Conservation (phyloP, 1,139 yeast species). For the Maudiozyma humilis region DNA sequence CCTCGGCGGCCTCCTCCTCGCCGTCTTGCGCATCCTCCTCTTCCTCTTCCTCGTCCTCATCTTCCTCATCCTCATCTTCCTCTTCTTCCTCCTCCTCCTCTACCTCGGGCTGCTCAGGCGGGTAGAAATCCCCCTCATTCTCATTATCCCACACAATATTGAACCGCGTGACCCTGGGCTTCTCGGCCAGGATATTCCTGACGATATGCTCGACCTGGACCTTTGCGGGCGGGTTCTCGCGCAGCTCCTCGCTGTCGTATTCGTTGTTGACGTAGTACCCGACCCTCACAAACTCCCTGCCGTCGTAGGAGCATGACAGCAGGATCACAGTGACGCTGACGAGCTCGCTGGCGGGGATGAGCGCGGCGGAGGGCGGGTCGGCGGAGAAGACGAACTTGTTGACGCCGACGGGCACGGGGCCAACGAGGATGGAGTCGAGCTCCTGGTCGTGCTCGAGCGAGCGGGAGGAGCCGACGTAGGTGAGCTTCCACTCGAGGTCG, state of each 20-base stretch:
- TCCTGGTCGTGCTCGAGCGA: conserved; percentile 95
- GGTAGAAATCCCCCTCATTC: conserved; percentile 58
- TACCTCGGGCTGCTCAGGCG: conserved; percentile 63
- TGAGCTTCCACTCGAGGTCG: conserved; percentile 93
- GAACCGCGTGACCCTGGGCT: conserved; percentile 93
- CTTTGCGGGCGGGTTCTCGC: conserved; percentile 85
- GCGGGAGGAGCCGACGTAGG: conserved; percentile 91
- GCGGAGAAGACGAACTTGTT: conserved; percentile 89
- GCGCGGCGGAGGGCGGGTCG: conserved; percentile 92
- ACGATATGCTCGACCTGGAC: conserved; percentile 93
- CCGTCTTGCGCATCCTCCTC: conserved; percentile 40
- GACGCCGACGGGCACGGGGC: conserved; percentile 96
- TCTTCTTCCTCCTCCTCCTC: conserved; percentile 52
- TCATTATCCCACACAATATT: conserved; percentile 88
- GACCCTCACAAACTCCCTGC: conserved; percentile 89
- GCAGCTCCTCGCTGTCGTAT: conserved; percentile 82
- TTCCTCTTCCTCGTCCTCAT: conserved; percentile 44
- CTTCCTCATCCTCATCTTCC: conserved; percentile 48
- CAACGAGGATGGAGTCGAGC: conserved; percentile 86
- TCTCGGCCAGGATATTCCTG: conserved; percentile 89
- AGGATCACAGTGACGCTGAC: conserved; percentile 91
- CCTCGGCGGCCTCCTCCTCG: conserved; percentile 34
- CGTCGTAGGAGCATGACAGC: conserved; percentile 86
- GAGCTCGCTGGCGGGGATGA: conserved; percentile 90
- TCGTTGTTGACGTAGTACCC: conserved; percentile 97